Base-by-base conservation (phyloP, 768 basidiomycete species). In the Boletus edulis region DNA sequence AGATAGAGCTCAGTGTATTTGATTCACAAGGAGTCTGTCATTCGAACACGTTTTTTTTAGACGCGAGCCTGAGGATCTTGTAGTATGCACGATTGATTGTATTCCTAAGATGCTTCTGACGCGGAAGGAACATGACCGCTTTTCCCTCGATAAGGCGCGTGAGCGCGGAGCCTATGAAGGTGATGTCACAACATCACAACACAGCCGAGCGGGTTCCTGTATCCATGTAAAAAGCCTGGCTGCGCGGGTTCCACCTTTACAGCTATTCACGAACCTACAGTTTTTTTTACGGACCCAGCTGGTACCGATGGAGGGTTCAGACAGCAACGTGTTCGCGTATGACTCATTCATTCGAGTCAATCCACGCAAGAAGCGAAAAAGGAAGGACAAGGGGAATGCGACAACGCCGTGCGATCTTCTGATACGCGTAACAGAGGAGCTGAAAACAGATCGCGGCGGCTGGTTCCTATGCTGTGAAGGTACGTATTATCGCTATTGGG, bases 391-490 rank as follows among this genome's bases (percentile, higher is more conserved):
- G 39, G 59, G 60, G 45, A 65, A 75, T 39, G 71, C 63, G 7
- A 59, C 71, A 20, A 62, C 78, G 22, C 73, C 75, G 22, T 57
- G 63, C 20, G 71, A 71, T 58, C 67, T 75, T 54, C 55, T 86
- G 51, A 67, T 77, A 47, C 73, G 74, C 51, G 69, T 76, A 44
- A 69, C 69, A 58, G 75, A 78, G 51, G 79, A 83, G 51, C 72
- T 87, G 41, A 60, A 52, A 39, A 34, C 67, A 41, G 73, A 75
- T 49, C 29, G 29, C 29, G 74, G 73, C 52, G 75, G 74, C 56
- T 88, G 86, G 85, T 74, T 81, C 57, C 59, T 67, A n/a, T 71
- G 76, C 63, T 84, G 79, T 69, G 72, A 75, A 72, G 73, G 86
- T 86, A 72, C 70, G 83, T 78, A 41, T 42, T 52, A 24, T 37